Conservation (phyloP, 495 filamentous ascomycete species). For the Neurospora pannonica region DNA sequence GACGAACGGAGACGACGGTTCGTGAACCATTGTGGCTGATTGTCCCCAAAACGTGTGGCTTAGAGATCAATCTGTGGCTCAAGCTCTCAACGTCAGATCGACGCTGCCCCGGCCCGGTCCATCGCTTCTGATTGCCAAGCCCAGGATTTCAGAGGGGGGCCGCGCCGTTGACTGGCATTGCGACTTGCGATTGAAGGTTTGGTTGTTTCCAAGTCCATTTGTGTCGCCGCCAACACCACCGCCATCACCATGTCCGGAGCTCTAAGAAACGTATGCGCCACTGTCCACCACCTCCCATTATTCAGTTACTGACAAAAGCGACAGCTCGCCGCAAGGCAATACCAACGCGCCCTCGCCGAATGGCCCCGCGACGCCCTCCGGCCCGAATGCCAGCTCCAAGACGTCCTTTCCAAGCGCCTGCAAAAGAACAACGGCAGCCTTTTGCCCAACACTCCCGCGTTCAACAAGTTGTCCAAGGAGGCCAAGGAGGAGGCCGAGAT, state of each 20-base stretch:
- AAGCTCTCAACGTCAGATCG: background rate
- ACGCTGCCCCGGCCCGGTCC: background rate
- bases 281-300: too few relatives aligned
- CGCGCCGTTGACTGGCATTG: background rate
- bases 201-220: background rate
- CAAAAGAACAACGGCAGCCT: slow-evolving; percentile 38
- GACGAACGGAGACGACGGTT: background rate
- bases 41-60: background rate
- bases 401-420: slow-evolving; percentile 55
- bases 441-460: slow-evolving; percentile 15
- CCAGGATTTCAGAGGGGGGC: background rate
- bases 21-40: background rate
- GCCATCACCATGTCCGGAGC: slow-evolving; percentile 16
- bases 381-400: slow-evolving; percentile 65
- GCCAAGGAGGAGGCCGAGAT: slow-evolving; percentile 25
- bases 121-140: background rate
- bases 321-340: slow-evolving; percentile 12
- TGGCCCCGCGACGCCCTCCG: slow-evolving; percentile 77
- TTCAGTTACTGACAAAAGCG: too few relatives aligned
- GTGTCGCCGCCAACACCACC: background rate
- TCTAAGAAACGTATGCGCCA: background rate
- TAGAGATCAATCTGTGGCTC: background rate
- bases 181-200: background rate
- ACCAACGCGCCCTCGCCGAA: slow-evolving; percentile 57
- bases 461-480: slow-evolving; percentile 1